phyloP scores from a whole-genome alignment of 768 basidiomycete genomes.

The Russula sp. region DNA sequence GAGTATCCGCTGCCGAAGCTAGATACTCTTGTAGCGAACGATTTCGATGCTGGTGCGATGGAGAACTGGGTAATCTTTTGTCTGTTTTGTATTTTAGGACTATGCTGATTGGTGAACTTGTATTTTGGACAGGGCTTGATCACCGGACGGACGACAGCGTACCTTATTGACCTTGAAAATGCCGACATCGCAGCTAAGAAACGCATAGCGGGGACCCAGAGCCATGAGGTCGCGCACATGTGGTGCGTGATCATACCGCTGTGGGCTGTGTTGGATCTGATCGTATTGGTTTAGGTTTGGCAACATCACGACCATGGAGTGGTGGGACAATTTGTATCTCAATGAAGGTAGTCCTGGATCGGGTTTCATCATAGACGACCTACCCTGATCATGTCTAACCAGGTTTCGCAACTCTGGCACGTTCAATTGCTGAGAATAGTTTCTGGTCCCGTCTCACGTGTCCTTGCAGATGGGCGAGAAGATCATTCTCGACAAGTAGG shows the following conservation, averaged over 20 bases:
- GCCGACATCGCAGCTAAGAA: constrained; percentile 73
- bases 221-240: constrained; percentile 87
- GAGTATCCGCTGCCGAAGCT: constrained; percentile 92
- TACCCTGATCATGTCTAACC: constrained; percentile 44
- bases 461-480: constrained; percentile 50
- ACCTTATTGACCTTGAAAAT: constrained; percentile 75
- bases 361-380: not conserved
- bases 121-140: constrained; percentile 60
- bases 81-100: not conserved
- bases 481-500: constrained; percentile 30
- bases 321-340: constrained; percentile 85
- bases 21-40: constrained; percentile 85
- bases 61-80: constrained; percentile 69
- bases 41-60: constrained; percentile 91
- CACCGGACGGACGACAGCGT: constrained; percentile 79
- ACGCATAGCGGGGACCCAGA: constrained; percentile 70
- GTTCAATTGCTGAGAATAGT: constrained; percentile 32
- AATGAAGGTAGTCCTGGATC: constrained; percentile 70
- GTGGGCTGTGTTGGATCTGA: not conserved
- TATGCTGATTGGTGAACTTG: not conserved
- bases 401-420: constrained; percentile 79
- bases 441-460: constrained; percentile 24
- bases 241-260: constrained; percentile 43
- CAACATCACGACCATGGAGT: constrained; percentile 89
- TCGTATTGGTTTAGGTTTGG: constrained; percentile 60